Evolutionary conservation across 345 rosid genomes (phyloP).

Genomic region (Ceriops zippeliana): DNA sequence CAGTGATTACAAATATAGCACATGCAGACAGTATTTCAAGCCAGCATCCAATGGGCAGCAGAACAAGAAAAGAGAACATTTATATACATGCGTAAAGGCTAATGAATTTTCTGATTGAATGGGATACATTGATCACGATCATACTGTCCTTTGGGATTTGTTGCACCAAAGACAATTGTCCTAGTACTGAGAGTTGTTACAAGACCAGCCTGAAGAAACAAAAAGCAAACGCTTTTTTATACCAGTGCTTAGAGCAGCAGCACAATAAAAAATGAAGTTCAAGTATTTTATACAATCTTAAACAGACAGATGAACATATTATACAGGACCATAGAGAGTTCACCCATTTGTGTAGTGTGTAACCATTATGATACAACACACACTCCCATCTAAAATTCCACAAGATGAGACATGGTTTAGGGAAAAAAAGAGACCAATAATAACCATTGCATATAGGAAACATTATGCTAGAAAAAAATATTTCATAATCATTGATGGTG

Average conservation of each 20-base stretch:
- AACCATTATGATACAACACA: no score
- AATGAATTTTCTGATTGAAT: constrained; percentile 13
- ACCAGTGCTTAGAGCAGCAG: not conserved
- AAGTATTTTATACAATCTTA: not conserved
- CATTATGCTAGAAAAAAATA: no score
- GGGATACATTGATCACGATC: constrained; percentile 92
- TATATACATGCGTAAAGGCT: not conserved
- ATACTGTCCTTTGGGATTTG: constrained; percentile 97
- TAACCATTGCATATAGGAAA: no score
- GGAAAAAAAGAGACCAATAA: no score
- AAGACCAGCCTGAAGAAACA: constrained; percentile 77
- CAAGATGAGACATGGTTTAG: no score
- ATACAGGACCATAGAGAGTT: no score
- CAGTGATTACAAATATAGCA: not conserved
- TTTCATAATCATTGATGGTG: no score
- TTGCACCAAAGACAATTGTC: constrained; percentile 91
- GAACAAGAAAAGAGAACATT: not conserved
- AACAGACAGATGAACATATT: no score
- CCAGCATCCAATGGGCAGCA: not conserved
- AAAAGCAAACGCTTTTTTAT: not conserved
- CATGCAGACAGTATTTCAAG: constrained; percentile 7
- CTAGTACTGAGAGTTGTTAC: constrained; percentile 87
- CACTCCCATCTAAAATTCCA: no score
- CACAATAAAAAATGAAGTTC: not conserved
- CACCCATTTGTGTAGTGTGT: no score